Base-by-base conservation (phyloP, 768 basidiomycete genomes). In the Albatrellus ellisii region DNA sequence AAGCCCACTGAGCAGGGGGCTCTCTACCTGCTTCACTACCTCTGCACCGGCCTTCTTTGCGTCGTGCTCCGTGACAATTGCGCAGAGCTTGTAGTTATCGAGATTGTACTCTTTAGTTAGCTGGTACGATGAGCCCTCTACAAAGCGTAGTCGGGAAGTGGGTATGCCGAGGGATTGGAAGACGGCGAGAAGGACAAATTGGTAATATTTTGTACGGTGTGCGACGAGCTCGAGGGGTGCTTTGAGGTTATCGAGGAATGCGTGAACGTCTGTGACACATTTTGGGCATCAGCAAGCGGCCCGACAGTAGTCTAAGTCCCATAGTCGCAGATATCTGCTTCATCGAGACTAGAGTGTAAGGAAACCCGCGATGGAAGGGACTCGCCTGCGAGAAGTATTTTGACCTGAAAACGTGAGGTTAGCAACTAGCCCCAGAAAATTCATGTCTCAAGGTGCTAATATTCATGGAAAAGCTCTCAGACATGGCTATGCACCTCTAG, bases 1-100 rank as follows among this genome's bases (percentile, higher is more conserved):
- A 47, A 98, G 61, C 1, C 91, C 91, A 48, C 88, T 90, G 41
- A 99, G 66, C 38, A 92, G 65, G 1, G 91, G 86, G 54, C 82
- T 89, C 47, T 90, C 86, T 4, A 92, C 86, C 60, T 97, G 94
- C 61, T 98, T 98, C 52, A 99, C 95, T 43, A 98, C 95, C 59
- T 98, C 95, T 2, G 95, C 92, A 4, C 95, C 95, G 0, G 95
- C 95, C 61, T 95, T 95, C 59, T 94, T 94, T 20, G 94, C 90
- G 51, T 98, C 95, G 60, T 94, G 91, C 52, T 97, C 89, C 1
- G 88, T 77, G 15, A 94, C 90, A 45, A 77, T 80, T n/a, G 92
- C 77, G 53, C 82, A 86, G 37, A 98, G 73, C 52, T 73, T 73
- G 76, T 90, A 98, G 56, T 92, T 86, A 64, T 98, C 95, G 54